Evolutionary conservation across 169 alveolate species (phyloP).

Genomic region (Plasmodium malariae): DNA sequence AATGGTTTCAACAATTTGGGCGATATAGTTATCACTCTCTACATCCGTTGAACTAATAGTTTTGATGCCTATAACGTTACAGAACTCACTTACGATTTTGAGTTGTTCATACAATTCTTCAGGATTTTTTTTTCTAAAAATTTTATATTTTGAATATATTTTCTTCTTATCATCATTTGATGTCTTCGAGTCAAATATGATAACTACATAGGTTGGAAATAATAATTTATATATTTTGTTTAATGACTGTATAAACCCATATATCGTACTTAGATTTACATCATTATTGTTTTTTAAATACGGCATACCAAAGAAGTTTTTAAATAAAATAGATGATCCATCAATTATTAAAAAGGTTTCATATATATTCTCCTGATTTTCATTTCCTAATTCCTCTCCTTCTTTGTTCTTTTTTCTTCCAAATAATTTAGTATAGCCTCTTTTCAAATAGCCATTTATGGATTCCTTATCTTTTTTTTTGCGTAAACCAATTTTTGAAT

Average conservation of each 20-base stretch:
- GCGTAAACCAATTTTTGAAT: neutral
- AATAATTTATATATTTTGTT: constrained; percentile 79
- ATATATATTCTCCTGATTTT: neutral
- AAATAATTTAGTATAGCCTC: neutral
- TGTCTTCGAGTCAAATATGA: constrained; percentile 86
- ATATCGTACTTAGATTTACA: constrained; percentile 81
- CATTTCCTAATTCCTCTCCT: neutral
- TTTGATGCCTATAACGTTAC: constrained; percentile 84
- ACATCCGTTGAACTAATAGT: constrained; percentile 78
- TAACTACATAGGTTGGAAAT: constrained; percentile 81
- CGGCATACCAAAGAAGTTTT: constrained; percentile 87
- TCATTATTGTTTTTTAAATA: constrained; percentile 81
- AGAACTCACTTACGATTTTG: constrained; percentile 82
- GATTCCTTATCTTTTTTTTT: neutral
- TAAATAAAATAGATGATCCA: constrained; percentile 84
- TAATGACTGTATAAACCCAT: constrained; percentile 86
- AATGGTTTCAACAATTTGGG: constrained; percentile 78
- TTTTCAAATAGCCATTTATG: neutral
- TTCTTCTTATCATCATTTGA: constrained; percentile 82
- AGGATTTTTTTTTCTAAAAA: constrained; percentile 79
- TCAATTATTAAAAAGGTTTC: constrained; percentile 82
- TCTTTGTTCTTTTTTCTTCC: constrained; percentile 19
- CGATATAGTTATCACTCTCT: constrained; percentile 86
- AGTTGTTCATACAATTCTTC: constrained; percentile 83
- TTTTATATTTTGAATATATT: constrained; percentile 85